These are phyloP conservation scores for Microbotryum scabiosae DNA, from an alignment of 1,284 basidiomycete genomes.

Conservation along the genomic window DNA sequence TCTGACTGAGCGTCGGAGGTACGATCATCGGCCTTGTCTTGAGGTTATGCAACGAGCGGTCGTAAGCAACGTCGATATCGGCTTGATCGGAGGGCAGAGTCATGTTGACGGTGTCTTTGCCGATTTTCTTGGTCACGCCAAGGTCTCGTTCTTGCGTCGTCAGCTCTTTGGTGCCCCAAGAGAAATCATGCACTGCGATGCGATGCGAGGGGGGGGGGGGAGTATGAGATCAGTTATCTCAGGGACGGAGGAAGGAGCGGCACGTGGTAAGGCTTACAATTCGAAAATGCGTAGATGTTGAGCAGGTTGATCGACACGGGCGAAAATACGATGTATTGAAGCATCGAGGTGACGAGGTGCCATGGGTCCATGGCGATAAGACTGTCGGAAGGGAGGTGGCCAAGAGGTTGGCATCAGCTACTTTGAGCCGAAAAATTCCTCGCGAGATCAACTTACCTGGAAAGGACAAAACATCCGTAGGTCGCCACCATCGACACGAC, in stretches of 20 bases:
- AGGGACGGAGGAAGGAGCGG: neutral
- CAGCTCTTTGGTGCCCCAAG: conserved; percentile 43
- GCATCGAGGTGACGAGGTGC: conserved; percentile 69
- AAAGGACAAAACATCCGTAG: conserved; percentile 60
- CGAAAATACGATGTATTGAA: conserved; percentile 77
- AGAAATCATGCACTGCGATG: conserved; percentile 31
- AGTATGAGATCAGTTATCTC: neutral
- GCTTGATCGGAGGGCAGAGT: conserved; percentile 76
- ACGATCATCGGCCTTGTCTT: conserved; percentile 51
- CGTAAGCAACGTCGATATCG: conserved; percentile 80
- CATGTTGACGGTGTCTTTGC: conserved; percentile 74
- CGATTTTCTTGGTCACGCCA: conserved; percentile 56
- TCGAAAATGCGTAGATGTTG: conserved; percentile 52
- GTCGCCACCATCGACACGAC: conserved; percentile 76
- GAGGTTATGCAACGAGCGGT: conserved; percentile 76
- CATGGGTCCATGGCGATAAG: conserved; percentile 87
- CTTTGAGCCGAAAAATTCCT: conserved; percentile 13
- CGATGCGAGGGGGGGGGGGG: no score
- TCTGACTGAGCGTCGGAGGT: conserved; percentile 35
- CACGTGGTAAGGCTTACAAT: conserved; percentile 59
- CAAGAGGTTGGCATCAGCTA: neutral
- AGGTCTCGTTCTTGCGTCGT: conserved; percentile 36
- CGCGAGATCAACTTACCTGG: conserved; percentile 34
- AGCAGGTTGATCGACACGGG: conserved; percentile 69
- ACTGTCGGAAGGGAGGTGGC: conserved; percentile 42